Percentiles rank a stretch among this genome's conserved stretches.
phyloP scores from a whole-genome alignment of 2,329 filamentous ascomycete species.

The Colletotrichum sp. region DNA sequence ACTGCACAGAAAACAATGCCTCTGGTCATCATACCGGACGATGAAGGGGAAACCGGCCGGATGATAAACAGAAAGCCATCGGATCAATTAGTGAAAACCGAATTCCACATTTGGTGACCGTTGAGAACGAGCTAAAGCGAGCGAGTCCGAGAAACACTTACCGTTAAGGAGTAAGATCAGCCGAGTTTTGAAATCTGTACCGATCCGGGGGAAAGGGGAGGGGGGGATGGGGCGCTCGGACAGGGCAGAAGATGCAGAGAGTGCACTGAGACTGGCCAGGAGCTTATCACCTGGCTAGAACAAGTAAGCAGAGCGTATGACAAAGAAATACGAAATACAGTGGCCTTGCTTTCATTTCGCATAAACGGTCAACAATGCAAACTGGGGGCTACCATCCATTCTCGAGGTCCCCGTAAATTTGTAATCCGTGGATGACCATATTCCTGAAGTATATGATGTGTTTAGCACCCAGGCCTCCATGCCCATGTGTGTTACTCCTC shows the following conservation, averaged over 20 bases:
- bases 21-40: neutral
- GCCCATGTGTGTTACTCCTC: neutral
- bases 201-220: neutral
- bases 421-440: neutral
- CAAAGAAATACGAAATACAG: neutral
- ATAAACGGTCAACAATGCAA: neutral
- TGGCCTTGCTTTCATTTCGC: neutral
- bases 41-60: neutral
- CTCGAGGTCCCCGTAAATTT: neutral
- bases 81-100: neutral
- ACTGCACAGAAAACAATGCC: neutral
- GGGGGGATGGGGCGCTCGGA: neutral
- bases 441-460: neutral
- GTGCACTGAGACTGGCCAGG: neutral
- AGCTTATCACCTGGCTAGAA: neutral
- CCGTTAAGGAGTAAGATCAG: neutral
- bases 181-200: neutral
- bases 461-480: neutral
- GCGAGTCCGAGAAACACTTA: neutral
- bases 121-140: neutral
- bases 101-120: neutral
- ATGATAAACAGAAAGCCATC: neutral
- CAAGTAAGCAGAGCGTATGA: neutral
- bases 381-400: neutral
- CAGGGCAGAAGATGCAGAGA: neutral